Percentiles rank a stretch among this genome's conserved stretches.
Evolutionary conservation across 257 asterid genomes (phyloP).

Genomic region (Solanum raphanifolium): DNA sequence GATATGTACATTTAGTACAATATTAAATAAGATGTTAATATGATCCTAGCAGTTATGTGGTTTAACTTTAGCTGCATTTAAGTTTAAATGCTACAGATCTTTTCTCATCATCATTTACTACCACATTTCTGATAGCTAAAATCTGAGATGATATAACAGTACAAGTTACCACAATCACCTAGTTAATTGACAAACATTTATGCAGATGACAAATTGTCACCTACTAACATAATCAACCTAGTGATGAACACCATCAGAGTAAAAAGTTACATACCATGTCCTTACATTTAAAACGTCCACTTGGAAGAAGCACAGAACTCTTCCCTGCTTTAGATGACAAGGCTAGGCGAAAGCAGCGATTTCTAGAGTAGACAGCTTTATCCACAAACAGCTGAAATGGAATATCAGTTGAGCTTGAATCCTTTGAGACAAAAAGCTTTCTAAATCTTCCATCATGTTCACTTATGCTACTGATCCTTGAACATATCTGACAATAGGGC

Average conservation of each 20-base stretch:
- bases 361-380: slow-evolving; percentile 90
- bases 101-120: not conserved
- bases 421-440: slow-evolving; percentile 60
- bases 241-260: not conserved
- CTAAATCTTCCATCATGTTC: slow-evolving; percentile 46
- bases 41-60: not conserved
- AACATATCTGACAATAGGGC: slow-evolving; percentile 52
- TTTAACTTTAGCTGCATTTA: not conserved
- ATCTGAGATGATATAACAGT: not conserved
- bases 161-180: not conserved
- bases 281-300: slow-evolving; percentile 86
- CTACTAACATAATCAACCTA: not conserved
- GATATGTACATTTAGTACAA: not conserved
- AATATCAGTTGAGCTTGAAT: slow-evolving; percentile 36
- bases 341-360: slow-evolving; percentile 89
- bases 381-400: slow-evolving; percentile 63
- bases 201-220: not conserved
- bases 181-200: not conserved
- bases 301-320: slow-evolving; percentile 67
- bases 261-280: slow-evolving; percentile 51
- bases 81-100: not conserved
- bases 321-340: slow-evolving; percentile 96
- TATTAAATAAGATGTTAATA: not conserved
- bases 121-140: not conserved
- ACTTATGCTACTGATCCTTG: slow-evolving; percentile 51